Conservation (phyloP, 352 stramenopile genomes). For the Globisporangium iwayamae region DNA sequence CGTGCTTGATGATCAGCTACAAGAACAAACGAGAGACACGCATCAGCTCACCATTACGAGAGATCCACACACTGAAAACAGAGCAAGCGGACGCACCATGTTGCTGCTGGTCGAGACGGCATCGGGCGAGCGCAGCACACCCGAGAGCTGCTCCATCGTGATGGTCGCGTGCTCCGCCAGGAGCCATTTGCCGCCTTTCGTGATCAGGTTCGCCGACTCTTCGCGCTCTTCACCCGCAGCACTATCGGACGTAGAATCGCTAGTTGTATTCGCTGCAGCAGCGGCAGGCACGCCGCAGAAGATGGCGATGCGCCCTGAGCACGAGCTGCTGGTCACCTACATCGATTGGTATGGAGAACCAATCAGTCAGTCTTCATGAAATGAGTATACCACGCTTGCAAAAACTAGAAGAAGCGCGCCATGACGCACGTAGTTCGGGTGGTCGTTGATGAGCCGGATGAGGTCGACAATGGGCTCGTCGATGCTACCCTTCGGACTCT, state of each 20-base stretch:
- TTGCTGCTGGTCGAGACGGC: conserved; percentile 37
- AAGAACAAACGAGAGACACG: background rate
- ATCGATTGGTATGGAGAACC: background rate
- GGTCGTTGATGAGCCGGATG: conserved; percentile 83
- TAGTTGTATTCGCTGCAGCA: background rate
- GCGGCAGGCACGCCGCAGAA: conserved; percentile 63
- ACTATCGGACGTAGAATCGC: background rate
- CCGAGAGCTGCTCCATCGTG: conserved; percentile 62
- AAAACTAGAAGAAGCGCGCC: background rate
- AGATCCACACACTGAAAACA: background rate
- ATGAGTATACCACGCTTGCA: background rate
- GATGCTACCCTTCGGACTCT: conserved; percentile 90
- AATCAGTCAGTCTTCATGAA: background rate
- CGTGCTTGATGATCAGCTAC: conserved; percentile 86
- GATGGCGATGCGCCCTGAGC: conserved; percentile 86
- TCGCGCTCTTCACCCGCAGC: conserved; percentile 13
- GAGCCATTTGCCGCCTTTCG: conserved; percentile 89
- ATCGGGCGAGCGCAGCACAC: conserved; percentile 38
- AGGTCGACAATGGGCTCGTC: conserved; percentile 88
- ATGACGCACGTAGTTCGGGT: conserved; percentile 74
- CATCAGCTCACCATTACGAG: background rate
- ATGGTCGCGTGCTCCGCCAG: conserved; percentile 77
- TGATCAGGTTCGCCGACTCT: conserved; percentile 54
- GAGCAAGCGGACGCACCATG: conserved; percentile 38
- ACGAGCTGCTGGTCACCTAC: conserved; percentile 89